A percentile compares a stretch with the other conserved stretches of the same genome.
phyloP scores from a whole-genome alignment of 148 eudicot genomes.

The Pouteria glomerata region DNA sequence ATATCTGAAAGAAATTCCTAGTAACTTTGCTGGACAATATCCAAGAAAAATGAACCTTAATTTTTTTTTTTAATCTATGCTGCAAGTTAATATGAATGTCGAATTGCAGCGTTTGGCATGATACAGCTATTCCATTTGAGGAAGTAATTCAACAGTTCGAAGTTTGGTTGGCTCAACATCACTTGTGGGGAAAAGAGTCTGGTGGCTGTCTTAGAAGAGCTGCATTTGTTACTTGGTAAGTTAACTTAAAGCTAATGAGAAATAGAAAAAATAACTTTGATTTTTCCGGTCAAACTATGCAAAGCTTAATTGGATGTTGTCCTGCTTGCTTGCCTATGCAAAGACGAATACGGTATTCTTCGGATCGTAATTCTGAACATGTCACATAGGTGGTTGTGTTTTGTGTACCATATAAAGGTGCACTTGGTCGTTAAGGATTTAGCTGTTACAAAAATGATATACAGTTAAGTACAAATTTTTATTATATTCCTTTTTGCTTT shows the following conservation, averaged over 20 bases:
- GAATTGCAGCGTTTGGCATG: slow-evolving; percentile 92
- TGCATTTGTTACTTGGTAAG: slow-evolving; percentile 97
- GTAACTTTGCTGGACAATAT: slow-evolving; percentile 5
- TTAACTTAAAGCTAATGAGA: slow-evolving; percentile 2
- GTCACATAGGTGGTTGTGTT: background rate
- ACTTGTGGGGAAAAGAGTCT: slow-evolving; percentile 50
- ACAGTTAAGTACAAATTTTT: too few species aligned
- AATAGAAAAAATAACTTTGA: background rate
- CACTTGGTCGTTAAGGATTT: background rate
- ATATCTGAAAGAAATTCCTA: background rate
- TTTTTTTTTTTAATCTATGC: slow-evolving; percentile 7
- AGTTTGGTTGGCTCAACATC: slow-evolving; percentile 60
- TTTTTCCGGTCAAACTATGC: background rate
- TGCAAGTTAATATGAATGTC: slow-evolving; percentile 11
- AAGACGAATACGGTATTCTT: too few species aligned
- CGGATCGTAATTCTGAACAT: background rate
- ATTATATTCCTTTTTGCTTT: too few species aligned
- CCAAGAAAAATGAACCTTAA: background rate
- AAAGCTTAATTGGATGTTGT: background rate
- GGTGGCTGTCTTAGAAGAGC: slow-evolving; percentile 54
- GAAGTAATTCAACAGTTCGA: slow-evolving; percentile 88
- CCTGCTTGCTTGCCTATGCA: background rate
- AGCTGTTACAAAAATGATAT: background rate
- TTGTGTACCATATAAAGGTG: background rate
- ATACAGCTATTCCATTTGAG: slow-evolving; percentile 81